Evolutionary conservation across 179 eudicot genomes (phyloP).

Genomic region (Silene noctiflora): DNA sequence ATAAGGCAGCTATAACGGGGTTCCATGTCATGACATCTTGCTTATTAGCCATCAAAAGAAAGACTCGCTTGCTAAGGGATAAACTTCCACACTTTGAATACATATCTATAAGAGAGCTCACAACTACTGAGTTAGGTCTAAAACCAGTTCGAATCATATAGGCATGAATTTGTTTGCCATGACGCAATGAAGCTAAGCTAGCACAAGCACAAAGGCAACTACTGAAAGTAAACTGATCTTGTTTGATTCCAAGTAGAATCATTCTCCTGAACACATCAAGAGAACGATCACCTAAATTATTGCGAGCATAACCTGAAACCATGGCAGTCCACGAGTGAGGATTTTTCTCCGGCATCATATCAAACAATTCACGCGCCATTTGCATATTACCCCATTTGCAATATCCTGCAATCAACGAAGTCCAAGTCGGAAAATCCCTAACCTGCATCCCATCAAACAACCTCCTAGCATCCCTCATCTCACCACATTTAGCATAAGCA

Average conservation of each 20-base stretch:
- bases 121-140: constrained; percentile 52
- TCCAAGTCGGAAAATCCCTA: constrained; percentile 65
- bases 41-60: constrained; percentile 42
- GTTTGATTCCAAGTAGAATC: constrained; percentile 41
- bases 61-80: constrained; percentile 44
- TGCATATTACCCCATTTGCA: constrained; percentile 59
- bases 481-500: constrained; percentile 62
- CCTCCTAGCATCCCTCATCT: constrained; percentile 50
- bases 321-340: constrained; percentile 68
- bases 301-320: constrained; percentile 63
- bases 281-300: constrained; percentile 43
- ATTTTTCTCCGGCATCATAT: constrained; percentile 61
- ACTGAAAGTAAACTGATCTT: constrained; percentile 68
- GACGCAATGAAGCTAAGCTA: constrained; percentile 43
- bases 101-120: constrained; percentile 79
- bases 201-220: constrained; percentile 71
- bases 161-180: constrained; percentile 75
- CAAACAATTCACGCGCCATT: constrained; percentile 54
- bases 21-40: constrained; percentile 60
- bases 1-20: constrained; percentile 64
- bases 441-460: constrained; percentile 59
- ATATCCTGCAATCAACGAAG: constrained; percentile 67
- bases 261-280: constrained; percentile 50
- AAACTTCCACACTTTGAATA: constrained; percentile 71
- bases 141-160: constrained; percentile 42